A percentile compares a stretch with the other conserved stretches of the same genome.
These are phyloP conservation scores for Tuber aestivum DNA, from an alignment of 495 filamentous ascomycete genomes.

Conservation along the genomic window DNA sequence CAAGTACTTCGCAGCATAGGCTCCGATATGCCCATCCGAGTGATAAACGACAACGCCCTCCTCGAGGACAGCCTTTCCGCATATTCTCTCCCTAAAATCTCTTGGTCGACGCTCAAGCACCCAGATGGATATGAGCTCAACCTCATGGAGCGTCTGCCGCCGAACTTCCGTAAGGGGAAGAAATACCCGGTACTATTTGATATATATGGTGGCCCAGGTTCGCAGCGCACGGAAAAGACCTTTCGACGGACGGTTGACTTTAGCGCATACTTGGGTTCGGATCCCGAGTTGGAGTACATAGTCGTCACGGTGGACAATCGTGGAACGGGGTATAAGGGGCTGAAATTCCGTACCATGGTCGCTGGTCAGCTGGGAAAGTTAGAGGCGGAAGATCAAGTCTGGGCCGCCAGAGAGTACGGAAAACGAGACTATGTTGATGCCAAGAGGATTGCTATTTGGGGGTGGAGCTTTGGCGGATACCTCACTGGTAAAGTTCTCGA, in stretches of 20 bases:
- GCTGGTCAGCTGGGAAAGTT: constrained; percentile 50
- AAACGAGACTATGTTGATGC: constrained; percentile 48
- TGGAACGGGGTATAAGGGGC: constrained; percentile 53
- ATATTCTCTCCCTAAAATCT: constrained; percentile 51
- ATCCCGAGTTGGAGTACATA: constrained; percentile 55
- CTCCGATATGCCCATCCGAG: constrained; percentile 48
- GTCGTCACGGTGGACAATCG: constrained; percentile 55
- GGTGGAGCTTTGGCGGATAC: constrained; percentile 58
- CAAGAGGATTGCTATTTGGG: constrained; percentile 53
- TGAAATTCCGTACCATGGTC: constrained; percentile 49
- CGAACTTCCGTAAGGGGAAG: constrained; percentile 49
- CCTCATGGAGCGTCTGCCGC: constrained; percentile 50
- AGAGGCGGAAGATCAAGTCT: constrained; percentile 55
- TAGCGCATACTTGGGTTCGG: constrained; percentile 53
- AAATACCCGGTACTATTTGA: constrained; percentile 55
- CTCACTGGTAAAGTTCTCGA: constrained; percentile 54
- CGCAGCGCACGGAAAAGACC: constrained; percentile 50
- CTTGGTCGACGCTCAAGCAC: constrained; percentile 49
- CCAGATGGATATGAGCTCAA: constrained; percentile 49
- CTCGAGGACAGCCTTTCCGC: constrained; percentile 48
- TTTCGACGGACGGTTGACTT: constrained; percentile 46
- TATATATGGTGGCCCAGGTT: constrained; percentile 50
- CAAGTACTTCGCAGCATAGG: constrained; percentile 52
- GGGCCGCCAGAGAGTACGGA: constrained; percentile 49
- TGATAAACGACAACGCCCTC: constrained; percentile 49